Percentiles rank a stretch among this genome's conserved stretches.
Evolutionary conservation across 2,329 filamentous ascomycete species (phyloP).

Genomic region (Dactylellina haptotyla): DNA sequence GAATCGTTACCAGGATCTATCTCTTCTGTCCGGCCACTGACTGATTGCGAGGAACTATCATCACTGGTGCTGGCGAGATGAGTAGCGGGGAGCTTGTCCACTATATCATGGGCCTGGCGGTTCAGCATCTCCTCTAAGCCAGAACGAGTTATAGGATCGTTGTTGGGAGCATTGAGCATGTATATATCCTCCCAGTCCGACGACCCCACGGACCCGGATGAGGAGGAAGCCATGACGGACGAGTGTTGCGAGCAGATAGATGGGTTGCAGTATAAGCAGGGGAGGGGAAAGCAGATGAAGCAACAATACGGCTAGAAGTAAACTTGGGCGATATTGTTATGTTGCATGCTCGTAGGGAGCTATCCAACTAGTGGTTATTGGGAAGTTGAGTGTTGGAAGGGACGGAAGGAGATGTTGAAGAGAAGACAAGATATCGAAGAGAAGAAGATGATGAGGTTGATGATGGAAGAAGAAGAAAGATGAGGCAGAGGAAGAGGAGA

Average conservation of each 20-base stretch:
- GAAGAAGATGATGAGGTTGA: background rate
- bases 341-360: no score
- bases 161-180: slow-evolving; percentile 27
- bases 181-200: slow-evolving; percentile 6
- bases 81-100: slow-evolving; percentile 10
- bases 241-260: background rate
- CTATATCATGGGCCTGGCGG: slow-evolving; percentile 13
- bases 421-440: background rate
- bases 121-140: slow-evolving; percentile 12
- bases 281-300: no score
- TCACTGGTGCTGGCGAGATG: background rate
- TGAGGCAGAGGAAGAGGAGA: background rate
- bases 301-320: no score
- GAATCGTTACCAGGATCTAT: background rate
- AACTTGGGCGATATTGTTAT: no score
- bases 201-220: background rate
- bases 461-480: background rate
- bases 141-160: background rate
- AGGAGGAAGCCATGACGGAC: slow-evolving; percentile 20
- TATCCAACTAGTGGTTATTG: no score
- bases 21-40: background rate
- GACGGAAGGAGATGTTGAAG: no score
- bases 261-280: background rate
- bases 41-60: background rate
- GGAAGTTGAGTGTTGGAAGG: no score